Base-by-base conservation (phyloP, 768 basidiomycete genomes). In the Termitomyces sp. region DNA sequence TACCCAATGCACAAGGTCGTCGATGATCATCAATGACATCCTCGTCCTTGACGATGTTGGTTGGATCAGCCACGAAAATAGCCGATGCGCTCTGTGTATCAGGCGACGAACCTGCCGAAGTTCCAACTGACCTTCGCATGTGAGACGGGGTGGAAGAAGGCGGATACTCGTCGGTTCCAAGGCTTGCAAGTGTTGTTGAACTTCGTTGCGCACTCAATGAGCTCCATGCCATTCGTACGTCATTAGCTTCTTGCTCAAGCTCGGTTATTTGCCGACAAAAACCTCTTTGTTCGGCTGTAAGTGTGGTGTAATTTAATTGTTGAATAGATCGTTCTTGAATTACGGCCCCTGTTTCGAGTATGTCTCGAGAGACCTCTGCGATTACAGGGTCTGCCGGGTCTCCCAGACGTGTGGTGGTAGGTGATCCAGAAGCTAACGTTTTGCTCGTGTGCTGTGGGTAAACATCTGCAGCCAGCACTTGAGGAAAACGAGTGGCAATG, bases 211-310 rank as follows among this genome's bases (percentile, higher is more conserved):
- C 22, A 7, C 45, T 44, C n/a, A 26, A 14, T 28, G 24, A 56
- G 3, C 55, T 49, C 59, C 59, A 60, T 26, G 55, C 59, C 22
- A 52, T 35, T 11, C 46, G 51, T 16, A 40, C 59, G 30, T 56
- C 59, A 45, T 54, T 38, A 20, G 59, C 55, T 20, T 56, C 55
- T 43, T 28, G 55, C 38, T 60, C 59, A 5, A 60, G 52, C 33
- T 60, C 59, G 8, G 20, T 41, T 33, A 60, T 40, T 41, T 24
- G 22, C 11, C 6, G 38, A 28, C n/a, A 43, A 6, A 49, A 11
- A 7, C 5, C 56, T 32, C 32, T 33, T n/a, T 11, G n/a, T 30
- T 46, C 56, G 10, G 11, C 5, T 28, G n/a, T 1, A 4, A 41
- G n/a, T 20, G n/a, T 20, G 26, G 26, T 26, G 3, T 41, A 6